A percentile compares a stretch with the other conserved stretches of the same genome.
Evolutionary conservation across 1,284 basidiomycete genomes (phyloP).

Genomic region (Moniliophthora roreri): DNA sequence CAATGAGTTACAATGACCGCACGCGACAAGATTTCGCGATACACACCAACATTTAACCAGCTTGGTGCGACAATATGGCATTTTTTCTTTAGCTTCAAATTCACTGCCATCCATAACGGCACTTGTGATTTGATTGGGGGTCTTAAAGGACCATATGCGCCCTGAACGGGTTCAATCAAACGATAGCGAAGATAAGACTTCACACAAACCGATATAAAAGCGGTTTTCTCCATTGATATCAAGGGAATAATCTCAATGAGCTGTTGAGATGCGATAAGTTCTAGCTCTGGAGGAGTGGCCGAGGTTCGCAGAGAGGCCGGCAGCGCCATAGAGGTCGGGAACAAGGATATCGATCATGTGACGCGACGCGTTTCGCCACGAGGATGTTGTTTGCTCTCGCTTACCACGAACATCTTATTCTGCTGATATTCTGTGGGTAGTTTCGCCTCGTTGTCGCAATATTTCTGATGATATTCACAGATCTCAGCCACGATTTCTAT

Average conservation of each 20-base stretch:
- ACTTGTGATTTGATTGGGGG: constrained; percentile 83
- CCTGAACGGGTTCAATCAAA: constrained; percentile 43
- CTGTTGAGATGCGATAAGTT: constrained; percentile 83
- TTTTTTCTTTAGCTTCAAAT: constrained; percentile 92
- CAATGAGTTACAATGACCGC: neutral
- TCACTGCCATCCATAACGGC: constrained; percentile 94
- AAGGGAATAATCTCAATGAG: constrained; percentile 81
- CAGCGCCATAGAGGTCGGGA: constrained; percentile 54
- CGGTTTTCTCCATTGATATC: constrained; percentile 85
- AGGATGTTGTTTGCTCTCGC: too few species aligned
- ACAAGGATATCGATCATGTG: constrained; percentile 3
- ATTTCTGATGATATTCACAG: too few species aligned
- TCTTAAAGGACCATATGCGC: constrained; percentile 89
- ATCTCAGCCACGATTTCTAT: constrained; percentile 14
- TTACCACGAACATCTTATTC: too few species aligned
- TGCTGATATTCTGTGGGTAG: too few species aligned
- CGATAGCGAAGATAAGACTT: constrained; percentile 2
- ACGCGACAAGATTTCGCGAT: neutral
- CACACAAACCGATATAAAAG: constrained; percentile 73
- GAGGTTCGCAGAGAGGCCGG: constrained; percentile 59
- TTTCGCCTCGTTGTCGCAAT: too few species aligned
- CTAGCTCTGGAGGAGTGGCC: constrained; percentile 77
- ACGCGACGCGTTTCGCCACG: too few species aligned
- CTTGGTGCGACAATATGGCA: constrained; percentile 88
- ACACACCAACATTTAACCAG: constrained; percentile 84